Evolutionary conservation across 2,329 filamentous ascomycete genomes (phyloP).

Genomic region (Sporothrix pseudoabietina): DNA sequence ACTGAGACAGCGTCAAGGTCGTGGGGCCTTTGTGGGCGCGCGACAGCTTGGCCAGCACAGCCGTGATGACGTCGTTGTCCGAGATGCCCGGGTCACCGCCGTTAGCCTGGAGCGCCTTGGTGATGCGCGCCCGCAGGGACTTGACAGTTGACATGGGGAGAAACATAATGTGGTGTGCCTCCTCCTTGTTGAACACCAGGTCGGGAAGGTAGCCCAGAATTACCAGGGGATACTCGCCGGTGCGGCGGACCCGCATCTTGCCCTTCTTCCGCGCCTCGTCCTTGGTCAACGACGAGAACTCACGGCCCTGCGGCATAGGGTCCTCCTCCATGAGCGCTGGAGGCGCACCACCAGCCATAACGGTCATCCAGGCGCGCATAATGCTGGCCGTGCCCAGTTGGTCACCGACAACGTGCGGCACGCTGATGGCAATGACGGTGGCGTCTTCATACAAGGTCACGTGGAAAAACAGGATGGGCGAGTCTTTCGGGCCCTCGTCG

Average conservation of each 20-base stretch:
- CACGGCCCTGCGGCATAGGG: conserved; percentile 21
- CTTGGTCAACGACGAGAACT: conserved; percentile 1
- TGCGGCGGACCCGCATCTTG: neutral
- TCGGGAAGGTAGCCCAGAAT: conserved; percentile 17
- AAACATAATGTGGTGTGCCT: neutral
- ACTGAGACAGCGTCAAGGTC: conserved; percentile 1
- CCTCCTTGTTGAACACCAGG: neutral
- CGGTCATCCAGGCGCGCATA: conserved; percentile 23
- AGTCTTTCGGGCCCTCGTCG: neutral
- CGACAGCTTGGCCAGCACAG: conserved; percentile 9
- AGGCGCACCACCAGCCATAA: conserved; percentile 2
- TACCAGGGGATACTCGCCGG: conserved; percentile 6
- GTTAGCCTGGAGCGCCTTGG: neutral
- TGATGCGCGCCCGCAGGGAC: conserved; percentile 3
- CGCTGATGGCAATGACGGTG: conserved; percentile 23
- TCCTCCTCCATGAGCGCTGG: conserved; percentile 22
- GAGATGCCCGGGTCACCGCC: conserved; percentile 9
- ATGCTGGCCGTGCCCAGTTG: conserved; percentile 24
- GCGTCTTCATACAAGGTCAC: conserved; percentile 17
- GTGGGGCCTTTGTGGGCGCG: conserved; percentile 10
- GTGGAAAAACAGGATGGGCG: conserved; percentile 23
- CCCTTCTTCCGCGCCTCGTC: conserved; percentile 11
- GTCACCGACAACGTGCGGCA: conserved; percentile 25
- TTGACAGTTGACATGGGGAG: conserved; percentile 16
- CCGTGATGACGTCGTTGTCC: conserved; percentile 25